These are phyloP conservation scores for Lecanicillium sp. DNA, from an alignment of 2,329 filamentous ascomycete species.

Conservation along the genomic window DNA sequence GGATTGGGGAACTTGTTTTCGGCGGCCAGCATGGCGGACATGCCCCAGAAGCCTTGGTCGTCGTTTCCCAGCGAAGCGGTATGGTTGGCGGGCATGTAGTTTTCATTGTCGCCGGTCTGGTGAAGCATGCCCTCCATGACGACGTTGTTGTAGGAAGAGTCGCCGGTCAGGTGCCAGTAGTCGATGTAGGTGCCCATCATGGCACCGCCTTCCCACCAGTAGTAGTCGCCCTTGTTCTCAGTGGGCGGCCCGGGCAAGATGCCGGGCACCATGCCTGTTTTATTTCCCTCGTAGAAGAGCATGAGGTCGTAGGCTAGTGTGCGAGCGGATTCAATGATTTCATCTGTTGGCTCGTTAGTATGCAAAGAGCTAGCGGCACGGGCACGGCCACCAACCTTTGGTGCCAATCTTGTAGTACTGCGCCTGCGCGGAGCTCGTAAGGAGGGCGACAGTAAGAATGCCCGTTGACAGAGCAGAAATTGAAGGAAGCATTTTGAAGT, in stretches of 20 bases:
- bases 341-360: slow-evolving; percentile 19
- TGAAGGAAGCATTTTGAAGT: not conserved
- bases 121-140: slow-evolving; percentile 48
- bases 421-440: not conserved
- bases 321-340: slow-evolving; percentile 30
- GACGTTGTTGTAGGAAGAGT: slow-evolving; percentile 53
- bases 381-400: slow-evolving; percentile 5
- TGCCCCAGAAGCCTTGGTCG: slow-evolving; percentile 64
- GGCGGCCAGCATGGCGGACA: slow-evolving; percentile 59
- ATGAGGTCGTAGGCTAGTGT: slow-evolving; percentile 35
- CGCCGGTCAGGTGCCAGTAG: slow-evolving; percentile 62
- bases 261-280: slow-evolving; percentile 36
- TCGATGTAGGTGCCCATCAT: slow-evolving; percentile 63
- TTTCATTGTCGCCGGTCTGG: slow-evolving; percentile 47
- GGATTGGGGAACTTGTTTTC: slow-evolving; percentile 58
- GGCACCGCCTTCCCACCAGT: slow-evolving; percentile 68
- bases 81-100: slow-evolving; percentile 55
- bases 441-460: not conserved
- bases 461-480: not conserved
- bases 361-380: not conserved
- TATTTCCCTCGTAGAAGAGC: slow-evolving; percentile 35
- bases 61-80: slow-evolving; percentile 58
- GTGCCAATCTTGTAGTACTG: slow-evolving; percentile 8
- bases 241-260: slow-evolving; percentile 41
- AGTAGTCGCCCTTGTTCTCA: slow-evolving; percentile 43